Evolutionary conservation across 108 stramenopile genomes (phyloP), one percentile per base, ranked within the genome.

Genomic region (Nitzschia sp.): DNA sequence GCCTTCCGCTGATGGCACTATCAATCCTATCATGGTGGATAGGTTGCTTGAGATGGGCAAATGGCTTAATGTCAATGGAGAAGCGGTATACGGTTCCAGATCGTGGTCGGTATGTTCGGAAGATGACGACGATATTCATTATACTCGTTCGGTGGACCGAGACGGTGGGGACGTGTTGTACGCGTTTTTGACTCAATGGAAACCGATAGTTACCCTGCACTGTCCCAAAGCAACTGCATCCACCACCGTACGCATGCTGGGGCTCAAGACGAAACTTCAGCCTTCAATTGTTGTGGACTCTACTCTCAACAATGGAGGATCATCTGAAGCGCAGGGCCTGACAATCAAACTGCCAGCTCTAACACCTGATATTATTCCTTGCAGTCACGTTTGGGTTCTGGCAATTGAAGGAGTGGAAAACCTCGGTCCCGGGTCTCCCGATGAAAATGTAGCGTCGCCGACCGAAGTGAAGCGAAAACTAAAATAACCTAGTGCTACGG

Each of bases 321-420:
- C 42, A 3, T 0, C 17, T 3, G 29, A 26, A 38, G 45, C 25
- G 21, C 19, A 46, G 17, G 23, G 47, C 3, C 57, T 75, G 46
- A 26, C 24, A 2, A 54, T 83, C 26, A 24, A 46, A 19, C 60
- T 83, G n/a, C 82, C 82, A 34, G 24, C 33, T 23, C 38, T 83
- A 31, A 79, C 74, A 6, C 82, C 82, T 29, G 66, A 66, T 51
- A 60, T 45, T 36, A 55, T 83, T 11, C 82, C 82, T 34, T 83
- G 82, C 45, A 57, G 77, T 57, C 77, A 83, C 62, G 68, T 79
- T 18, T 83, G 82, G 82, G 78, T 71, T 8, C 29, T 83, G 34
- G 62, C 64, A 3, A 51, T 83, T 23, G 64, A 71, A 32, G 64
- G 48, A 33, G 13, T 82, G 2, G 45, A 31, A 19, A 78, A 82